Base-by-base conservation (phyloP, 1,284 basidiomycete genomes). In the Rhodofomes roseus region DNA sequence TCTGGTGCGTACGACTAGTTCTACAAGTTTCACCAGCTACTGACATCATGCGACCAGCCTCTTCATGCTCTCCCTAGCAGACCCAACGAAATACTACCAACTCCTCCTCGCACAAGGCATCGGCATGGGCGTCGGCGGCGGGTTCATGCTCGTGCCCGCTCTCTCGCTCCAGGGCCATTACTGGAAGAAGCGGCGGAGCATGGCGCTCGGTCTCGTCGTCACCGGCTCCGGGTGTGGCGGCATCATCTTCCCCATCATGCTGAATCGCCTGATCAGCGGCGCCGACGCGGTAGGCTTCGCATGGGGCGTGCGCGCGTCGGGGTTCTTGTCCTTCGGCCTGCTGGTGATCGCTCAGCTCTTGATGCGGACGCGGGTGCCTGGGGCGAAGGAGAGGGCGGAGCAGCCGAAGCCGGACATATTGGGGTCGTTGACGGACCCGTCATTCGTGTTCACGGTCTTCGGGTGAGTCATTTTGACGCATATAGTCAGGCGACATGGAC, bases 51-150 rank as follows among this genome's bases (percentile, higher is more conserved):
- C 7, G 20, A n/a, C 4, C 36, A 71, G 68, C n/a, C 46, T 68
- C 9, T 55, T 59, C 60, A 71, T 73, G 69, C 57, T 67, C 18
- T 71, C 69, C 12, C 54, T 71, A 1, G 61, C 62, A 6, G 41
- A 67, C 31, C 57, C 61, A 2, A 36, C 62, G 31, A 44, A 64
- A 16, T 71, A 68, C 56, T 71, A 69, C 56, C 65, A 71, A 59
- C 55, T 69, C 12, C 56, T 69, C 53, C 64, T 71, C 11, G 50
- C 65, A 2, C 71, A 72, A 63, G 69, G 70, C 40, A 64, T 81
- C 9, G 84, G 83, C 60, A 62, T 81, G 4, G 65, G 71, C 11
- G 76, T 83, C 59, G 78, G 76, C 11, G 62, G 80, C 41, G 77
- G 76, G 0, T 57, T 82, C 29, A 79, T 71, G 43, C 64, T 64